Evolutionary conservation across 176 grass and related monocot genomes (phyloP).

Genomic region (Thinopyrum elongatum): DNA sequence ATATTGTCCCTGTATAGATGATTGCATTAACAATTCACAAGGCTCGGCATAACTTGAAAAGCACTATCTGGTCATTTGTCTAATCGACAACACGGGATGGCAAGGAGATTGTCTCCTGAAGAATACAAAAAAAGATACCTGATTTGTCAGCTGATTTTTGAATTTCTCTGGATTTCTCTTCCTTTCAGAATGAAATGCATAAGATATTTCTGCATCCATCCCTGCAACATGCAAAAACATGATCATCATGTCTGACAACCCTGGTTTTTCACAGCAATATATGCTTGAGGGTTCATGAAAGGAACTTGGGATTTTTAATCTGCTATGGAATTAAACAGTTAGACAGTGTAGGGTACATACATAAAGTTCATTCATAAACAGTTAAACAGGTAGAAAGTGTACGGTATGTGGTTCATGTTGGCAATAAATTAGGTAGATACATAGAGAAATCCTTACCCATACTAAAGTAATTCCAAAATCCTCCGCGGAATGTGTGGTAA

Average conservation of each 20-base stretch:
- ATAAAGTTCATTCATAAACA: neutral
- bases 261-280: neutral
- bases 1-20: conserved; percentile 62
- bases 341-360: neutral
- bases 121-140: conserved; percentile 40
- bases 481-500: conserved; percentile 79
- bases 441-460: conserved; percentile 61
- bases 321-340: neutral
- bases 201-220: conserved; percentile 95
- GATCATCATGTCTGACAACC: conserved; percentile 2
- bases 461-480: conserved; percentile 98
- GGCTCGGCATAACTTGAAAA: conserved; percentile 22
- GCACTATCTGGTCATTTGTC: neutral
- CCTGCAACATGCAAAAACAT: conserved; percentile 51
- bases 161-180: conserved; percentile 92
- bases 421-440: conserved; percentile 6
- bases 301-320: conserved; percentile 16
- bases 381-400: too few relatives aligned
- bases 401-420: neutral
- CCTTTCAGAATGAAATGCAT: conserved; percentile 89
- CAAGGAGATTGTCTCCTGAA: neutral
- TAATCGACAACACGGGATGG: conserved; percentile 19
- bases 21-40: conserved; percentile 17
- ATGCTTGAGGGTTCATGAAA: conserved; percentile 16
- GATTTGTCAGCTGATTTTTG: conserved; percentile 83